A percentile compares a stretch with the other conserved stretches of the same genome.
These are phyloP conservation scores for Fusarium euwallaceae DNA, from an alignment of 2,329 filamentous ascomycete species.

Conservation along the genomic window DNA sequence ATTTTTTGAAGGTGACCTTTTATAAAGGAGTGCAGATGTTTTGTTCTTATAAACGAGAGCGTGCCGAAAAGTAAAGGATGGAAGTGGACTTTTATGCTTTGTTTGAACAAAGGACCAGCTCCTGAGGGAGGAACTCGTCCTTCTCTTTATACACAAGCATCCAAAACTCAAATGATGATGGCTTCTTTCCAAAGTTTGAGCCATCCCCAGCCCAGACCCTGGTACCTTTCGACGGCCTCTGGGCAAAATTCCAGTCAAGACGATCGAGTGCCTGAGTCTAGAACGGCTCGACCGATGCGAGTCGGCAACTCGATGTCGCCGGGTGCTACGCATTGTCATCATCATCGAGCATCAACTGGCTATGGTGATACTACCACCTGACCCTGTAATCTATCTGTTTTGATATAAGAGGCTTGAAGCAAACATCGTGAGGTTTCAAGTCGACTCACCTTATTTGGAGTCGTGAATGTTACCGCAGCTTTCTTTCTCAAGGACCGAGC, in stretches of 20 bases:
- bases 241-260: constrained; percentile 1
- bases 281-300: background rate
- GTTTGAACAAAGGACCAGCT: background rate
- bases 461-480: background rate
- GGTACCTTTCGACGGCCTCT: background rate
- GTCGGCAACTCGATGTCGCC: background rate
- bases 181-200: background rate
- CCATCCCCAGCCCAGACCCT: constrained; percentile 2
- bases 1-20: constrained; percentile 17
- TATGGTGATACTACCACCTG: background rate
- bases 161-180: background rate
- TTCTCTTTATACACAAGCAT: constrained; percentile 2
- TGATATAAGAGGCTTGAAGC: background rate
- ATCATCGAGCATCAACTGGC: background rate
- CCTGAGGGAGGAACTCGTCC: background rate
- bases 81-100: constrained; percentile 5
- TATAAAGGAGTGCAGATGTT: background rate
- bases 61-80: background rate
- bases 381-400: background rate
- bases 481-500: background rate
- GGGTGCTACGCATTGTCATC: background rate
- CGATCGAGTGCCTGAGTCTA: background rate
- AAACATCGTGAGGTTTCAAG: background rate
- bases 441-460: background rate
- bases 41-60: background rate